These are phyloP conservation scores for Pseudogymnoascus sp. DNA, from an alignment of 2,329 filamentous ascomycete species.

Conservation along the genomic window DNA sequence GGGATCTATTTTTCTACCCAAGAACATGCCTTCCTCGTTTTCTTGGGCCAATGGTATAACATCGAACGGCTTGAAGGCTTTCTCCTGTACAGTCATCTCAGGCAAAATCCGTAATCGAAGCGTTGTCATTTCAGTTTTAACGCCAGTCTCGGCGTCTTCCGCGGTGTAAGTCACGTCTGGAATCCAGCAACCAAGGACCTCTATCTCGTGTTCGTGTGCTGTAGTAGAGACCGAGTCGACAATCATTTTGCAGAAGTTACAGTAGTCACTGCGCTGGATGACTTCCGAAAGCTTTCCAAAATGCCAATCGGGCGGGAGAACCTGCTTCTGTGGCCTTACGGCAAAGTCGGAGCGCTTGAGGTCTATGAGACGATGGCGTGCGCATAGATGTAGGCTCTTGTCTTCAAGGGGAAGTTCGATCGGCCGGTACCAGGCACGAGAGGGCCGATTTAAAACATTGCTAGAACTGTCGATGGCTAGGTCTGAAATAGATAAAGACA, in stretches of 20 bases:
- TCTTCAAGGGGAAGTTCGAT: not conserved
- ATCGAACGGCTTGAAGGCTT: not conserved
- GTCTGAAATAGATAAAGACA: not conserved
- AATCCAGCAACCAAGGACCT: not conserved
- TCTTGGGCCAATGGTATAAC: not conserved
- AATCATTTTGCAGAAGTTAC: not conserved
- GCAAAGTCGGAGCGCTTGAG: not conserved
- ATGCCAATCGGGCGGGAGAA: not conserved
- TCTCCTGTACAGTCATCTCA: not conserved
- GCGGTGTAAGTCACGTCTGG: not conserved
- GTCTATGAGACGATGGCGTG: not conserved
- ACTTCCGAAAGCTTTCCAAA: not conserved
- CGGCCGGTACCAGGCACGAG: not conserved
- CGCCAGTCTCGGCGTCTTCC: not conserved
- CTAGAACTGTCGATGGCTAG: not conserved
- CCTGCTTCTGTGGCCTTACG: not conserved
- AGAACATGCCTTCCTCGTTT: not conserved
- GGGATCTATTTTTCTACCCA: not conserved
- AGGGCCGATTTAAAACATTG: not conserved
- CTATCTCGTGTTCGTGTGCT: not conserved
- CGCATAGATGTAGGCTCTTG: not conserved
- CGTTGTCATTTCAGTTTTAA: not conserved
- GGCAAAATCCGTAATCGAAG: not conserved
- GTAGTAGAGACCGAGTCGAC: not conserved
- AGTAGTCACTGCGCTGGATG: not conserved